Evolutionary conservation across 2,329 filamentous ascomycete species (phyloP).

Genomic region (Alternaria brassicicola): DNA sequence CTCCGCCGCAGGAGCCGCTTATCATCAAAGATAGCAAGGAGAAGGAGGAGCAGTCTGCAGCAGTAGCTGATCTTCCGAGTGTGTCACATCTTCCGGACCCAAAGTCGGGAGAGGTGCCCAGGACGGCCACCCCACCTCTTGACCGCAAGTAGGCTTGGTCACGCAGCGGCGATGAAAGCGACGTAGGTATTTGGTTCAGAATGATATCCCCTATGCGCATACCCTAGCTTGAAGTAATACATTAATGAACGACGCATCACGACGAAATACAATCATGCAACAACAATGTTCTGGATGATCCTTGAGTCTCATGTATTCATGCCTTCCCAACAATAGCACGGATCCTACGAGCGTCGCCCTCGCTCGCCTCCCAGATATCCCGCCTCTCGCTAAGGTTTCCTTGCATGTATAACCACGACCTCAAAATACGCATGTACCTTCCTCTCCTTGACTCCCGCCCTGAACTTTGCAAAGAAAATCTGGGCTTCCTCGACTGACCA

Average conservation of each 20-base stretch:
- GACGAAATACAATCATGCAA: neutral
- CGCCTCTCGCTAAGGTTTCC: conserved; percentile 11
- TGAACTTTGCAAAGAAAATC: conserved; percentile 48
- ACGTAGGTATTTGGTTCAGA: conserved; percentile 20
- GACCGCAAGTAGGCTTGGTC: conserved; percentile 14
- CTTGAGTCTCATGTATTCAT: neutral
- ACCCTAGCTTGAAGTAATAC: conserved; percentile 15
- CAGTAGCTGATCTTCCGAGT: conserved; percentile 44
- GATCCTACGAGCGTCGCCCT: neutral
- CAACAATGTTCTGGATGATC: neutral
- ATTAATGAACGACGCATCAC: conserved; percentile 3
- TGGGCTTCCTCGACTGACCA: conserved; percentile 53
- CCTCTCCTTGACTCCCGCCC: conserved; percentile 39
- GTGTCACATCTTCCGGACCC: conserved; percentile 48
- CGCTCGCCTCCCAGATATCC: neutral
- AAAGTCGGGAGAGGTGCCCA: conserved; percentile 21
- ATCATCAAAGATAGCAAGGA: conserved; percentile 38
- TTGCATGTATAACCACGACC: conserved; percentile 25
- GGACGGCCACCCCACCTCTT: conserved; percentile 14
- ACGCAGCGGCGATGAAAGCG: neutral
- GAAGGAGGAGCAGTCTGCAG: conserved; percentile 26
- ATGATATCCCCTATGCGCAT: conserved; percentile 21
- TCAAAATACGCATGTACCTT: conserved; percentile 43
- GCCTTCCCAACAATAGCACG: neutral
- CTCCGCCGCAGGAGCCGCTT: conserved; percentile 28